Evolutionary conservation across 2,329 filamentous ascomycete genomes (phyloP), one percentile per base, ranked within the genome.

Genomic region (Acephala macrosclerotiorum): DNA sequence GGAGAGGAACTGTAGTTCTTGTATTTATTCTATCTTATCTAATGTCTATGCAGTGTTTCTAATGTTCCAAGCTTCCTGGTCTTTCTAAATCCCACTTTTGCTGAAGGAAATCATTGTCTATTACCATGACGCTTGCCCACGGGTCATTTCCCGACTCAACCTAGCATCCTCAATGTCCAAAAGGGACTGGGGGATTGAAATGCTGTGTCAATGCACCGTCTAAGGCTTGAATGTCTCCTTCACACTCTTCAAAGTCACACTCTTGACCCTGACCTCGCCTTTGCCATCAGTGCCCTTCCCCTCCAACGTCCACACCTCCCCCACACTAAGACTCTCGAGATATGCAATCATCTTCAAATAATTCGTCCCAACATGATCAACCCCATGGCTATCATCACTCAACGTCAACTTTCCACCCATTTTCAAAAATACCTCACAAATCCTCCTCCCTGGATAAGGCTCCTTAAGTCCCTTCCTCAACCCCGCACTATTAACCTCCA

Each of bases 311-410:
- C 66, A 90, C 1, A 96, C 80, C 65, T 88, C 82, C 36, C 80
- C 75, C 29, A 95, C 87, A 4, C 89, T 89, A 14, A 93, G 80
- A 66, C 81, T 84, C 69, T 88, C 84, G 63, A 97, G 80, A 77
- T 92, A 97, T 0, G 86, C 83, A 65, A 96, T 79, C 5, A 91
- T 88, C 47, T 86, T 86, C 55, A 77, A 75, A 80, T 96, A 98
- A 76, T 97, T 95, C 59, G 93, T 89, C n/a, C 89, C 93, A 5
- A 99, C 85, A 76, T 99, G 95, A 1, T 87, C 91, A 65, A 93
- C 86, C 45, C 92, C 92, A 80, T 99, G 96, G 77, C 94, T 97
- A 79, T 99, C 96, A 77, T 99, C 96, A 7, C 93, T 97, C 72
- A 99, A 85, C 61, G 93, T 96, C 79, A 98, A 97, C 66, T 86